Conservation (phyloP, 345 rosid species). For the Trapa bicornis region DNA sequence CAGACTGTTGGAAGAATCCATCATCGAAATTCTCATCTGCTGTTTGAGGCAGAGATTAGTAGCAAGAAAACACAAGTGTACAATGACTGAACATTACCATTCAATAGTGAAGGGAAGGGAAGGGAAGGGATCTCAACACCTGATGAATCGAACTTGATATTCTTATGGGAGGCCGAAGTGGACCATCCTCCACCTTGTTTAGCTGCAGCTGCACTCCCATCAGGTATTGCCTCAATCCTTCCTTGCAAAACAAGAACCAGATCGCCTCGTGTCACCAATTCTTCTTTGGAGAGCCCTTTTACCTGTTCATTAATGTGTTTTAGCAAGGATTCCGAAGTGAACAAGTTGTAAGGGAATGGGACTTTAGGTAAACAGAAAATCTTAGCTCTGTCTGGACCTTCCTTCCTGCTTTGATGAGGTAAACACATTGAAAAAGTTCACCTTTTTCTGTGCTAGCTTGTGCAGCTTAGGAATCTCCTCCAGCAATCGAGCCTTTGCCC, state of each 20-base stretch:
- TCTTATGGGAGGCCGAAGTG: conserved; percentile 41
- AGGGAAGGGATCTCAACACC: conserved; percentile 19
- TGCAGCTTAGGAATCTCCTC: conserved; percentile 59
- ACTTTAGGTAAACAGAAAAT: too few relatives aligned
- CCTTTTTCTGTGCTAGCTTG: conserved; percentile 60
- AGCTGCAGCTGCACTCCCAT: conserved; percentile 29
- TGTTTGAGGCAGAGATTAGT: neutral
- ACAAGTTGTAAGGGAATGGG: too few relatives aligned
- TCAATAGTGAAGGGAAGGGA: neutral
- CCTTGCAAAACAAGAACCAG: conserved; percentile 47
- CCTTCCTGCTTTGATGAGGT: too few relatives aligned
- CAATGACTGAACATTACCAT: neutral
- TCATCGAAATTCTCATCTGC: conserved; percentile 40
- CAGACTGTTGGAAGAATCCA: conserved; percentile 44
- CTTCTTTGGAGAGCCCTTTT: conserved; percentile 64
- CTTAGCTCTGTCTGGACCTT: too few relatives aligned
- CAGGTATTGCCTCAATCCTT: conserved; percentile 60
- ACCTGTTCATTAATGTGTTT: conserved; percentile 21
- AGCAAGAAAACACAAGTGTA: neutral
- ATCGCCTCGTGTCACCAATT: conserved; percentile 41
- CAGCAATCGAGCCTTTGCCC: conserved; percentile 51
- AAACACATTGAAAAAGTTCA: conserved; percentile 8
- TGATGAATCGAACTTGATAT: conserved; percentile 55
- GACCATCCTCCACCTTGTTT: conserved; percentile 42
- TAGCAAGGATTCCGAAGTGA: neutral